Evolutionary conservation across 805 yeast species (phyloP).

Genomic region (Candida maltosa): DNA sequence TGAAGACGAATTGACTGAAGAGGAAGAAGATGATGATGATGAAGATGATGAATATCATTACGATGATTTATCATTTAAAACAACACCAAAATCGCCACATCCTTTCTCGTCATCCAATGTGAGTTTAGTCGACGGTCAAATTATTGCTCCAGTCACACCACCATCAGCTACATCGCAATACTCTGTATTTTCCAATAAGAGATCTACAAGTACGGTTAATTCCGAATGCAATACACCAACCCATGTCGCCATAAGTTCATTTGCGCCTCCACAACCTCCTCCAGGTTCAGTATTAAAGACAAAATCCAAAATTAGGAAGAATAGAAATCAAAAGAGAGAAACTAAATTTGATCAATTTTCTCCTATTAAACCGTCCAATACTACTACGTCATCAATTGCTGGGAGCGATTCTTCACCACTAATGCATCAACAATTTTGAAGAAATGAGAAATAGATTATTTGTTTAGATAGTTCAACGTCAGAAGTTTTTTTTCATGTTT

Average conservation of each 20-base stretch:
- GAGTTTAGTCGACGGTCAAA: conserved; percentile 3
- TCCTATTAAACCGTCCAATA: conserved; percentile 5
- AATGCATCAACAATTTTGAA: conserved; percentile 5
- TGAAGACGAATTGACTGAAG: conserved; percentile 3
- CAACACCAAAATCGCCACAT: conserved; percentile 7
- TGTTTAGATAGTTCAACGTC: too few relatives aligned
- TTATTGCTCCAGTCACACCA: conserved; percentile 30
- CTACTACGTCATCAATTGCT: conserved; percentile 6
- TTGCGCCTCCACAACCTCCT: conserved; percentile 9
- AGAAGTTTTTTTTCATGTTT: neutral
- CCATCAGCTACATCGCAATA: conserved; percentile 41
- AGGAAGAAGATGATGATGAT: conserved; percentile 4
- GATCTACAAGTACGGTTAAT: conserved; percentile 11
- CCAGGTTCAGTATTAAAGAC: conserved; percentile 6
- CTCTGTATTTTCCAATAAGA: conserved; percentile 31
- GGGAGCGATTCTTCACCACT: conserved; percentile 4
- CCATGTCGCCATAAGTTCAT: conserved; percentile 12
- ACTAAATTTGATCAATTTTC: conserved; percentile 4
- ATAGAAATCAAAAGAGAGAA: conserved; percentile 3
- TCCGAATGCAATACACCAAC: conserved; percentile 20
- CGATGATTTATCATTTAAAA: conserved; percentile 3
- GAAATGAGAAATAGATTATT: too few relatives aligned
- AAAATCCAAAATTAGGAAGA: conserved; percentile 7
- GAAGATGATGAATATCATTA: conserved; percentile 2
- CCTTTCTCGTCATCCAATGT: conserved; percentile 5